Conservation (phyloP, 2,329 filamentous ascomycete genomes). For the Aspergillus hiratsukae region DNA sequence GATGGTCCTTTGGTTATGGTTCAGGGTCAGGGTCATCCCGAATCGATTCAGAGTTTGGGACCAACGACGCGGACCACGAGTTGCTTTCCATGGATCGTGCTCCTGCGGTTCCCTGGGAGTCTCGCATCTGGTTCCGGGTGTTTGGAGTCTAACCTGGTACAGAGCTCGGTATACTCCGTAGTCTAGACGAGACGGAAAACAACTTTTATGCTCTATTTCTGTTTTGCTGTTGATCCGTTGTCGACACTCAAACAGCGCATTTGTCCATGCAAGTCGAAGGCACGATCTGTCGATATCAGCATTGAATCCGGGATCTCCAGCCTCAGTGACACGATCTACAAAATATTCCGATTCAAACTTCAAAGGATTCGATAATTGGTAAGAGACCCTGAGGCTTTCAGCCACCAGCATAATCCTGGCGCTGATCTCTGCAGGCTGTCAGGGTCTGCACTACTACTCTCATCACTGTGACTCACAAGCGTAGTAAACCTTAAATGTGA, state of each 20-base stretch:
- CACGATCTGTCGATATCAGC: too few relatives aligned
- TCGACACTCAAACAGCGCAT: too few relatives aligned
- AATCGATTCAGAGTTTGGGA: not conserved
- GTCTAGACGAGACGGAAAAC: too few relatives aligned
- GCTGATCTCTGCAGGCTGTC: not conserved
- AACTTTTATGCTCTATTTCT: too few relatives aligned
- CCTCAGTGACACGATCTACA: not conserved
- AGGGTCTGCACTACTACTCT: too few relatives aligned
- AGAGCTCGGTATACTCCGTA: not conserved
- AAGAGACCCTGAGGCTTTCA: not conserved
- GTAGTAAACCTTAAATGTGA: not conserved
- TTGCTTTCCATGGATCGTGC: not conserved
- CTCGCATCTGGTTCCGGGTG: not conserved
- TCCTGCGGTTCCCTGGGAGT: not conserved
- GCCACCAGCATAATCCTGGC: not conserved
- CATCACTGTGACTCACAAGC: too few relatives aligned
- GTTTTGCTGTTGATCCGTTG: too few relatives aligned
- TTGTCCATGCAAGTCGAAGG: too few relatives aligned
- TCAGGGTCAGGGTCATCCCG: too few relatives aligned
- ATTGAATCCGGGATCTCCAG: too few relatives aligned
- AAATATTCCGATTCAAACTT: not conserved
- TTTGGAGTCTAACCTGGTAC: not conserved
- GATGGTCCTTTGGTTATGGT: not conserved
- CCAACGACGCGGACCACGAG: not conserved
- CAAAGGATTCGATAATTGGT: not conserved